These are phyloP conservation scores for Dactylellina haptotyla DNA, from an alignment of 2,329 filamentous ascomycete genomes.

Conservation along the genomic window DNA sequence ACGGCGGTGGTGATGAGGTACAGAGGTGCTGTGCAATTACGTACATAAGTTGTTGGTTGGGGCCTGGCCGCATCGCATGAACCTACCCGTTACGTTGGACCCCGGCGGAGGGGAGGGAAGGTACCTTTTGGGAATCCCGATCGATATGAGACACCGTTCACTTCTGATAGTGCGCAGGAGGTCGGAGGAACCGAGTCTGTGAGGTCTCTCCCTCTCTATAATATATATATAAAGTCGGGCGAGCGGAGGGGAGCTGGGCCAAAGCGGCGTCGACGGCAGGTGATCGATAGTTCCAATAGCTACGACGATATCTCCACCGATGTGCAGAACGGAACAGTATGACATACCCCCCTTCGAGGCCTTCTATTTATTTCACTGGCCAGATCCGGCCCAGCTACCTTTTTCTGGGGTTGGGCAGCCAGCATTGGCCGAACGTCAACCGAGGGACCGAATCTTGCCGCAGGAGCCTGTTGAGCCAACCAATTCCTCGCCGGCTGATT, in stretches of 20 bases:
- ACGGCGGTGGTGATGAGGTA: too few relatives aligned
- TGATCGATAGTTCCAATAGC: background rate
- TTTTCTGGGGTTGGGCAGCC: background rate
- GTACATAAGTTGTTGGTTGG: too few relatives aligned
- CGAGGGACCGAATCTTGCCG: slow-evolving; percentile 50
- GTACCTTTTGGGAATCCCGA: background rate
- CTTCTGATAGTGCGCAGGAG: too few relatives aligned
- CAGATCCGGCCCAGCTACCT: background rate
- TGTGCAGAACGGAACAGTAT: too few relatives aligned
- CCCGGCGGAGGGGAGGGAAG: background rate
- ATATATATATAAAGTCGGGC: slow-evolving; percentile 4
- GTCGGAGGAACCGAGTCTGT: too few relatives aligned
- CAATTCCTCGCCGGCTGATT: too few relatives aligned
- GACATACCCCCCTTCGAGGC: background rate
- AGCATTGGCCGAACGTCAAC: slow-evolving; percentile 43
- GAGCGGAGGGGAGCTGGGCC: slow-evolving; percentile 2
- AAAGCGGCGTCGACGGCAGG: background rate
- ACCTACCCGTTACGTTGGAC: slow-evolving; percentile 25
- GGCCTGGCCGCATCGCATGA: slow-evolving; percentile 12
- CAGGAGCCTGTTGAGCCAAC: too few relatives aligned
- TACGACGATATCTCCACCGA: too few relatives aligned
- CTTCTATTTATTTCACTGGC: background rate
- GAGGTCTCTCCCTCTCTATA: too few relatives aligned
- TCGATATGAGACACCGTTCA: too few relatives aligned
- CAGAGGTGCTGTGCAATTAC: too few relatives aligned